phyloP scores from a whole-genome alignment of 257 asterid genomes.

The Nicotiana attenuata region DNA sequence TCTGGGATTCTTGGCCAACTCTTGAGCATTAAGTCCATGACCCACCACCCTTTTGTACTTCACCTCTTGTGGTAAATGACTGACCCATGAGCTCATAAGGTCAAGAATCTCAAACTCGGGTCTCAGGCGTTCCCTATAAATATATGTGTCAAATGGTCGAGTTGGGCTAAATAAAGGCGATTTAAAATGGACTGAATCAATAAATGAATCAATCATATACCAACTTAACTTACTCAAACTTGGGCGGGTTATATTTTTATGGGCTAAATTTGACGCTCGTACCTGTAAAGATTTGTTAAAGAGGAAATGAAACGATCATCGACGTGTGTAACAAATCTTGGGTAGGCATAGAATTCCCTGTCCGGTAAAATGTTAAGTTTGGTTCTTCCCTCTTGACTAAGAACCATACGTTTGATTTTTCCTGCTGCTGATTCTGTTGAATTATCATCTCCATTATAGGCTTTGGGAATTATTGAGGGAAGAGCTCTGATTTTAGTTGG shows the following conservation, averaged over 20 bases:
- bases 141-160: not conserved
- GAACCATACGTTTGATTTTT: slow-evolving; percentile 55
- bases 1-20: slow-evolving; percentile 60
- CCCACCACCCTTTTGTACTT: slow-evolving; percentile 65
- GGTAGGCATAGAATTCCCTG: slow-evolving; percentile 59
- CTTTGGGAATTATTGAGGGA: slow-evolving; percentile 7
- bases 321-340: slow-evolving; percentile 66
- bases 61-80: slow-evolving; percentile 69
- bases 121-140: slow-evolving; percentile 22
- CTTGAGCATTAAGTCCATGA: slow-evolving; percentile 79
- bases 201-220: not conserved
- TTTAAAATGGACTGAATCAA: not conserved
- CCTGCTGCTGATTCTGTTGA: slow-evolving; percentile 32
- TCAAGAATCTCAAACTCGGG: slow-evolving; percentile 73
- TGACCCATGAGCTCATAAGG: slow-evolving; percentile 84
- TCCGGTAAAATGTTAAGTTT: slow-evolving; percentile 56
- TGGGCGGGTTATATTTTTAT: not conserved
- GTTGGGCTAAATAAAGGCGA: no score
- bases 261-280: not conserved
- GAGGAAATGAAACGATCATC: slow-evolving; percentile 54
- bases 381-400: slow-evolving; percentile 46
- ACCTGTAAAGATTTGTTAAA: slow-evolving; percentile 42
- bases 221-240: not conserved
- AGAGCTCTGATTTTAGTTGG: slow-evolving; percentile 5
- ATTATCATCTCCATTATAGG: slow-evolving; percentile 13